Evolutionary conservation across 148 eudicot species (phyloP), one percentile per base, ranked within the genome.

Genomic region (Silene conica): DNA sequence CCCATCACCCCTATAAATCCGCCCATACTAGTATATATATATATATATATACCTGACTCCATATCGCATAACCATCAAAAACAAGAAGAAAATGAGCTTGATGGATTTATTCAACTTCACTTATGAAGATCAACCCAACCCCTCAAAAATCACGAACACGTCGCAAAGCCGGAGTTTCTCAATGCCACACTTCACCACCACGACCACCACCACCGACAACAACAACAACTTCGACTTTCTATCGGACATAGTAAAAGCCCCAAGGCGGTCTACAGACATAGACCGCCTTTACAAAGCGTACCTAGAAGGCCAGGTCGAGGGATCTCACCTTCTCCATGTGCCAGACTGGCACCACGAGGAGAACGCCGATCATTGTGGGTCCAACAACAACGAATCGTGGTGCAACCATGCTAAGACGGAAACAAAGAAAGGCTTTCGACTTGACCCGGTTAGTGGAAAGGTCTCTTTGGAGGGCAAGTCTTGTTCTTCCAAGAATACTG

Each of bases 261-360:
- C 62, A 58, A 58, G 62, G 62, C 62, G 62, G 62, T 58, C 62
- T 25, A 20, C 62, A 7, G 62, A 58, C 62, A 19, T 58, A n/a
- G 62, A 58, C 62, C 62, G 62, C 23, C 62, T 58, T 58, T 19
- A 58, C 62, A 19, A n/a, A 2, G 62, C 62, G 0, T 58, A 58
- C 62, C 21, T n/a, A 58, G 62, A 25, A 58, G 62, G 62, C 62
- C 22, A 19, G 10, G 12, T 58, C 25, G 18, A 58, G 1, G 62
- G 62, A 20, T 19, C 62, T 19, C 62, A 9, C 62, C 62, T 58
- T 7, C 62, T 58, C 62, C 6, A 58, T 3, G 62, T 58, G 25
- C 62, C 62, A 58, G 62, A 58, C 23, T 19, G 62, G 62, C 23
- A 58, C 11, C 10, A 58, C 23, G 62, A 58, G 62, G 62, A 58